Percentiles rank a stretch among this genome's conserved stretches.
phyloP scores from a whole-genome alignment of 495 filamentous ascomycete species.

The Aspergillus carlsbadensis region DNA sequence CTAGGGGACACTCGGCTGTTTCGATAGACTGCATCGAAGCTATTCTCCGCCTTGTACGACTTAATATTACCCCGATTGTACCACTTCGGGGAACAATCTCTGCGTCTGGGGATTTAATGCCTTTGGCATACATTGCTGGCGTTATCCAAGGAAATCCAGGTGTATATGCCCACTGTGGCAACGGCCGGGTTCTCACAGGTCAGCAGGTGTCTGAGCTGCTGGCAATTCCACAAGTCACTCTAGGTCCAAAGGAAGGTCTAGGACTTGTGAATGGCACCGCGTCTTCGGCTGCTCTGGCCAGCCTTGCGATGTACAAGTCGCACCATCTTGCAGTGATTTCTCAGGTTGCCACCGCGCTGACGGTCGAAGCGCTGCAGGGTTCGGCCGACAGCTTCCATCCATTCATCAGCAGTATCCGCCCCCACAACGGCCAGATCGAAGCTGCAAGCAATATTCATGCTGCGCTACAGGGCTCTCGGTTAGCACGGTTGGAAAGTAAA shows the following conservation, averaged over 20 bases:
- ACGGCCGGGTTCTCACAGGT: no score
- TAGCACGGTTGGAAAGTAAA: slow-evolving; percentile 28
- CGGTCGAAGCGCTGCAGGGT: slow-evolving; percentile 49
- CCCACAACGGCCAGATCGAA: slow-evolving; percentile 63
- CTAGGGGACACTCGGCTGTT: slow-evolving; percentile 59
- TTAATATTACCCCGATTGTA: slow-evolving; percentile 52
- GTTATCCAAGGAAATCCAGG: slow-evolving; percentile 56
- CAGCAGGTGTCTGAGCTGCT: no score
- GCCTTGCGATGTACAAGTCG: slow-evolving; percentile 56
- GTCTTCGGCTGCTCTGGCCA: slow-evolving; percentile 50
- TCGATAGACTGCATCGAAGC: slow-evolving; percentile 50
- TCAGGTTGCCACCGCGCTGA: slow-evolving; percentile 55
- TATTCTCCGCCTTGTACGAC: slow-evolving; percentile 47
- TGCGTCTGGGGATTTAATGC: slow-evolving; percentile 61
- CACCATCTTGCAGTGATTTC: slow-evolving; percentile 57
- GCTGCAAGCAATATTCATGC: slow-evolving; percentile 52
- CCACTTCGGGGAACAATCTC: slow-evolving; percentile 61
- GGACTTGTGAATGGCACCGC: slow-evolving; percentile 71
- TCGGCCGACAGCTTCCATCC: slow-evolving; percentile 56
- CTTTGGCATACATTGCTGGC: slow-evolving; percentile 61
- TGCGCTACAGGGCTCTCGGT: slow-evolving; percentile 45
- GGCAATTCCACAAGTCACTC: no score
- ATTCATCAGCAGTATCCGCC: slow-evolving; percentile 57
- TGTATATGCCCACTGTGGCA: slow-evolving; percentile 24
- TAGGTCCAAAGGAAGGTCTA: slow-evolving; percentile 55